A percentile compares a stretch with the other conserved stretches of the same genome.
Conservation (phyloP, 73 alveolate species). For the Paramecium pentaurelia region DNA sequence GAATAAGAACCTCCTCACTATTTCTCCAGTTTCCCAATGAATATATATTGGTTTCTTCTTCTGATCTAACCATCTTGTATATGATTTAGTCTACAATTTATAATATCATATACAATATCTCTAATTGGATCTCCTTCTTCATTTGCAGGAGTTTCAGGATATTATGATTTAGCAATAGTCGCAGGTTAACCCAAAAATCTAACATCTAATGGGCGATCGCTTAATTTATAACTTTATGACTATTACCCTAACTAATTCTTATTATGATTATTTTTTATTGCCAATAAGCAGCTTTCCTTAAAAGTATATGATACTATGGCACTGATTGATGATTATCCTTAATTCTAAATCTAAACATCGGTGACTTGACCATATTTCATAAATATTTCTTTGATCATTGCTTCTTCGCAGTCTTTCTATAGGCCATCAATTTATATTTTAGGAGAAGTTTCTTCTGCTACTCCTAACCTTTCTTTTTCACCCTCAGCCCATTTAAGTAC, state of each 20-base stretch:
- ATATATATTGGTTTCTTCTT: slow-evolving; percentile 24
- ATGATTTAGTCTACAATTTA: slow-evolving; percentile 16
- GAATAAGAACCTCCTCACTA: neutral
- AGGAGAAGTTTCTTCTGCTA: slow-evolving; percentile 25
- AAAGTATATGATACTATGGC: slow-evolving; percentile 33
- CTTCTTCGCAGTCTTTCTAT: slow-evolving; percentile 45
- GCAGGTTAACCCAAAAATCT: slow-evolving; percentile 29
- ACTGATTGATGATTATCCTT: neutral
- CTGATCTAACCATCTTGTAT: slow-evolving; percentile 14
- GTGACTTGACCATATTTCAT: slow-evolving; percentile 5
- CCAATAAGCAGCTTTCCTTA: slow-evolving; percentile 15
- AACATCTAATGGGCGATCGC: slow-evolving; percentile 31
- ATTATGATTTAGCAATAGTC: neutral
- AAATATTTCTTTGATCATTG: slow-evolving; percentile 23
- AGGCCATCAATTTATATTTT: slow-evolving; percentile 28
- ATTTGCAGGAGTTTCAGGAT: neutral
- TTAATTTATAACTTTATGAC: neutral
- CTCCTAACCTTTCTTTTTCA: slow-evolving; percentile 57
- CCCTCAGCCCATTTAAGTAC: slow-evolving; percentile 55
- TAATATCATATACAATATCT: neutral
- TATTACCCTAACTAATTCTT: neutral
- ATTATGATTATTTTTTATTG: slow-evolving; percentile 9
- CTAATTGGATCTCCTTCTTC: slow-evolving; percentile 28
- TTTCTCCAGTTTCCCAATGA: slow-evolving; percentile 49
- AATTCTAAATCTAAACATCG: neutral